A percentile compares a stretch with the other conserved stretches of the same genome.
phyloP scores from a whole-genome alignment of 2,329 filamentous ascomycete species.

The Aspergillus thermomutatus region DNA sequence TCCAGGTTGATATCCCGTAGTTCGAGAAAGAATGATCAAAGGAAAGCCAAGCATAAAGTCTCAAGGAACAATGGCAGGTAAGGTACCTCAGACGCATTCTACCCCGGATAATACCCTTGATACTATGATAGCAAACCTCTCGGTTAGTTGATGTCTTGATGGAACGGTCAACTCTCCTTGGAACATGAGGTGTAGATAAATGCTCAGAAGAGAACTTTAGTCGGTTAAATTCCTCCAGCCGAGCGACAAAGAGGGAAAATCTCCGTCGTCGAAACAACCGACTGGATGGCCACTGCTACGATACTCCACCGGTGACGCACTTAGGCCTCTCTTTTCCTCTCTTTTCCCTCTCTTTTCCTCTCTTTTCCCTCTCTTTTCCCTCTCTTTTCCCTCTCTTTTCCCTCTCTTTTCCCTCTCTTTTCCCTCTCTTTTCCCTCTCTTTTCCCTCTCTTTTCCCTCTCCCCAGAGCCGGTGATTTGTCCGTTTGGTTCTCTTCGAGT shows the following conservation, averaged over 20 bases:
- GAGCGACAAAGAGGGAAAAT: slow-evolving; percentile 10
- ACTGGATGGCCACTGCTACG: slow-evolving; percentile 6
- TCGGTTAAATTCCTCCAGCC: slow-evolving; percentile 13
- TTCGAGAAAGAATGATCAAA: too few species aligned
- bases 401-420: too few species aligned
- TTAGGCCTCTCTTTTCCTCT: background rate
- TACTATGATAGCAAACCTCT: background rate
- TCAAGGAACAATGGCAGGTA: background rate
- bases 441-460: too few species aligned
- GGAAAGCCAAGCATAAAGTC: background rate
- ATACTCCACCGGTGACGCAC: slow-evolving; percentile 12
- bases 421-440: too few species aligned
- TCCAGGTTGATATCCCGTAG: background rate
- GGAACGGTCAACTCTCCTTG: background rate
- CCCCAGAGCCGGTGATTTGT: slow-evolving; percentile 11
- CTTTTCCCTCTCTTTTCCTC: too few species aligned
- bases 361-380: too few species aligned
- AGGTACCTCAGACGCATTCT: too few species aligned
- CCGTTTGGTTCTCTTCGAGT: slow-evolving; percentile 1
- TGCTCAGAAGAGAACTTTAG: too few species aligned
- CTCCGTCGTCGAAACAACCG: slow-evolving; percentile 14
- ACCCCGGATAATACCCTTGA: background rate
- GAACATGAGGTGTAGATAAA: background rate
- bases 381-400: too few species aligned
- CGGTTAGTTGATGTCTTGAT: background rate